Evolutionary conservation across 2,329 filamentous ascomycete genomes (phyloP).

Genomic region (Volutella citrinella): DNA sequence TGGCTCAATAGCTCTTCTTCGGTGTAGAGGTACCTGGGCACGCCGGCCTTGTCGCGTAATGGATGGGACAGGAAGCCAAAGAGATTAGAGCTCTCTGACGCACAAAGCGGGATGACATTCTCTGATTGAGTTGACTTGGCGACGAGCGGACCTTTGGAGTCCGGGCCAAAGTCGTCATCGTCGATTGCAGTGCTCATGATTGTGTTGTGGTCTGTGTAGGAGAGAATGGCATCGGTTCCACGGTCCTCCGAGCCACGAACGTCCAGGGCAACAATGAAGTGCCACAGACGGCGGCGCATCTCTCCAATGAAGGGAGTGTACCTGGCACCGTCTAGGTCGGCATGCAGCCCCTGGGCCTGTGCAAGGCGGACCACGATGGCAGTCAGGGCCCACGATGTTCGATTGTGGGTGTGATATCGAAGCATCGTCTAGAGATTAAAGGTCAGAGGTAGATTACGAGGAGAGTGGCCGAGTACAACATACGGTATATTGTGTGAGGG

Average conservation of each 20-base stretch:
- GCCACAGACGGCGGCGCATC: conserved; percentile 60
- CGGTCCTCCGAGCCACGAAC: conserved; percentile 52
- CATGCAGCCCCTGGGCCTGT: conserved; percentile 41
- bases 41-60: conserved; percentile 18
- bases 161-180: conserved; percentile 47
- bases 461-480: background rate
- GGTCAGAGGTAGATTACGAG: background rate
- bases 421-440: conserved; percentile 30
- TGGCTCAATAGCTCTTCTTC: conserved; percentile 40
- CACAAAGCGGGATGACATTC: conserved; percentile 39
- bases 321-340: conserved; percentile 35
- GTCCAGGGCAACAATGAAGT: conserved; percentile 62
- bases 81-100: conserved; percentile 36
- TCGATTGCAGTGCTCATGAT: conserved; percentile 50
- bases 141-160: conserved; percentile 30
- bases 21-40: conserved; percentile 20
- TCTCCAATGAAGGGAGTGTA: conserved; percentile 53
- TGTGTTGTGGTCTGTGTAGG: conserved; percentile 43
- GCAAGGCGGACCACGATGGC: conserved; percentile 41
- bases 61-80: conserved; percentile 39
- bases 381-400: conserved; percentile 41
- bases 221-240: conserved; percentile 44
- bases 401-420: conserved; percentile 34
- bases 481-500: conserved; percentile 39
- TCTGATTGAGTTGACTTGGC: conserved; percentile 38